Conservation (phyloP, 768 basidiomycete species). For the Collybiopsis luxurians region DNA sequence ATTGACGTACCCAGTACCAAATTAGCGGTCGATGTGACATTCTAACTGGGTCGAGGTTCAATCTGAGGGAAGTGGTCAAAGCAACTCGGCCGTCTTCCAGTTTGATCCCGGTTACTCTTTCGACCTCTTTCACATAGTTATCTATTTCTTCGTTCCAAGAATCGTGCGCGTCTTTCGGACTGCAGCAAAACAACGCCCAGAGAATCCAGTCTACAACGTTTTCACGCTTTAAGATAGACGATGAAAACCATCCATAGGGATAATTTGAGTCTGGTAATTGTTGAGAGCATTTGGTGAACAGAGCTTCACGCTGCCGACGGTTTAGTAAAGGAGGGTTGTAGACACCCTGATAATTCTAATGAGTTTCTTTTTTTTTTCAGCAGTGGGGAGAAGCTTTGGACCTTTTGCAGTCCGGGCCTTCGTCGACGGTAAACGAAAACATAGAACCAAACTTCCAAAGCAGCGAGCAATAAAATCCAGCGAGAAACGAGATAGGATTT, state of each 20-base stretch:
- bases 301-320: conserved; percentile 38
- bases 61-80: conserved; percentile 42
- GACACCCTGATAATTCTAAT: conserved; percentile 23
- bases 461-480: conserved; percentile 31
- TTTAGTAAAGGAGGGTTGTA: conserved; percentile 34
- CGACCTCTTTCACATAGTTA: conserved; percentile 40
- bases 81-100: conserved; percentile 39
- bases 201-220: conserved; percentile 62
- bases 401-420: conserved; percentile 44
- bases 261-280: conserved; percentile 16
- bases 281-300: conserved; percentile 48
- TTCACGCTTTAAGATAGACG: conserved; percentile 33
- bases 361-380: background rate
- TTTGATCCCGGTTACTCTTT: conserved; percentile 35
- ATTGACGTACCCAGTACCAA: conserved; percentile 57
- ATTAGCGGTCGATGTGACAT: conserved; percentile 57
- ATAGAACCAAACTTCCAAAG: conserved; percentile 48
- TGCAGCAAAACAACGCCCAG: conserved; percentile 57
- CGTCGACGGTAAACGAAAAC: conserved; percentile 47
- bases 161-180: conserved; percentile 20
- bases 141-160: conserved; percentile 49
- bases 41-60: conserved; percentile 56
- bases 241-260: conserved; percentile 55
- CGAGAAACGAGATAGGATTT: background rate
- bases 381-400: conserved; percentile 23